Evolutionary conservation across 345 rosid species (phyloP), one percentile per base, ranked within the genome.

Genomic region (Nephelium lappaceum): DNA sequence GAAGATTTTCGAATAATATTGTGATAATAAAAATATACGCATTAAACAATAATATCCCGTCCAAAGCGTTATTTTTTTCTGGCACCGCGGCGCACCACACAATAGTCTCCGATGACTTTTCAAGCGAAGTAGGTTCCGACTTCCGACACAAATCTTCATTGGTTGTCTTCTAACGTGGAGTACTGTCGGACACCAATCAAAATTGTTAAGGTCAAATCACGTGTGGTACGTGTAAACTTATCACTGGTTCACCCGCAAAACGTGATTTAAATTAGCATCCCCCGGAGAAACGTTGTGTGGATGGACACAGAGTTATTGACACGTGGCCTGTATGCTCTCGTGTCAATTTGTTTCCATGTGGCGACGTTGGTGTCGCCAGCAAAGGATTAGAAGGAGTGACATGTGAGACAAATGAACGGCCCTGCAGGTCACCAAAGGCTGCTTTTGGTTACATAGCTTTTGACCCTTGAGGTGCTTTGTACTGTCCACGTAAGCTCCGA

Each of bases 401-500:
- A 77, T 8, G 63, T 80, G 81, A 39, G 73, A 69, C 49, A 11
- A 47, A 64, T 61, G 5, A 10, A 10, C 14, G 79, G 23, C 81
- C 43, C 72, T 80, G 67, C 65, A 1, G 60, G 1, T 2, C 31
- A 9, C 77, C 76, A 83, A 74, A 58, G 18, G 82, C 79, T 77
- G 67, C 2, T 64, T 61, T 62, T 80, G 0, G 3, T 31, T 16
- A 69, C 5, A 73, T 2, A 39, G 79, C 80, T 74, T 74, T 21
- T 11, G 0, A 18, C 45, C 75, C 24, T 18, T 5, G 19, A 18
- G 67, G 15, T 9, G 57, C 69, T 39, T n/a, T 68, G 78, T 81
- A 84, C 80, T 15, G 23, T 3, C 86, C 86, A 78, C 66, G 53
- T 84, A 72, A 19, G 78, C 42, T 31, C 31, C 15, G 7, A 31